Evolutionary conservation across 192 early-diverging fungal species (phyloP).

Genomic region (Podila horticola): DNA sequence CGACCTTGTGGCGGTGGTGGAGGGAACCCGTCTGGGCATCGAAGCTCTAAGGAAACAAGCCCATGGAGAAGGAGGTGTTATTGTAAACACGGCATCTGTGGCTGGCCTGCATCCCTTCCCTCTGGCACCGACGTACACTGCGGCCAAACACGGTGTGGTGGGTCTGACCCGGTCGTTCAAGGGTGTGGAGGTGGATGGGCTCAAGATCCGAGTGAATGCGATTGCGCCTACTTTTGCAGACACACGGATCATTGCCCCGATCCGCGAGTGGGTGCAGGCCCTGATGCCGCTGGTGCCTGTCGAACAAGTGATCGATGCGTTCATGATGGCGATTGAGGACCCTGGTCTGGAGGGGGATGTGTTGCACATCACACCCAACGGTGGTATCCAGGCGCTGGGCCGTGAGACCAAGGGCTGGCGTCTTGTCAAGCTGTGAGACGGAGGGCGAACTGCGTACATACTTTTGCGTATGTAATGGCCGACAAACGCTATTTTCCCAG

Average conservation of each 20-base stretch:
- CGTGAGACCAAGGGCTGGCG: no score
- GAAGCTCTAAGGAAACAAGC: slow-evolving; percentile 60
- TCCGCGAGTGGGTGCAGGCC: slow-evolving; percentile 38
- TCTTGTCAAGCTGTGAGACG: no score
- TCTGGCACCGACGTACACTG: slow-evolving; percentile 76
- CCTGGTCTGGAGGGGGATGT: slow-evolving; percentile 60
- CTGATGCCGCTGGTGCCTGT: slow-evolving; percentile 36
- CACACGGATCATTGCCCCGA: slow-evolving; percentile 57
- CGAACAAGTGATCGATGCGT: slow-evolving; percentile 64
- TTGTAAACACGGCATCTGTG: slow-evolving; percentile 80
- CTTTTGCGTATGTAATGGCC: no score
- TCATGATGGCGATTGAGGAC: slow-evolving; percentile 68
- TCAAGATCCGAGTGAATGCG: slow-evolving; percentile 70
- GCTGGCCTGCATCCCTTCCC: slow-evolving; percentile 68
- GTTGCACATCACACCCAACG: slow-evolving; percentile 1
- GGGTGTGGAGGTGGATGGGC: slow-evolving; percentile 13
- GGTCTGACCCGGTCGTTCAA: slow-evolving; percentile 68
- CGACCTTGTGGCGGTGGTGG: slow-evolving; percentile 78
- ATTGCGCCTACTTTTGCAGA: slow-evolving; percentile 68
- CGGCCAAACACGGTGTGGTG: slow-evolving; percentile 79
- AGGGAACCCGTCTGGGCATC: slow-evolving; percentile 78
- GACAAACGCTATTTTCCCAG: no score
- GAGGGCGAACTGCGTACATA: no score
- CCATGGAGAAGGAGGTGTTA: slow-evolving; percentile 51
- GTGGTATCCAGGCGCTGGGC: background rate